Evolutionary conservation across 805 yeast species (phyloP), one percentile per base, ranked within the genome.

Genomic region (Starmerella ratchasimensis): DNA sequence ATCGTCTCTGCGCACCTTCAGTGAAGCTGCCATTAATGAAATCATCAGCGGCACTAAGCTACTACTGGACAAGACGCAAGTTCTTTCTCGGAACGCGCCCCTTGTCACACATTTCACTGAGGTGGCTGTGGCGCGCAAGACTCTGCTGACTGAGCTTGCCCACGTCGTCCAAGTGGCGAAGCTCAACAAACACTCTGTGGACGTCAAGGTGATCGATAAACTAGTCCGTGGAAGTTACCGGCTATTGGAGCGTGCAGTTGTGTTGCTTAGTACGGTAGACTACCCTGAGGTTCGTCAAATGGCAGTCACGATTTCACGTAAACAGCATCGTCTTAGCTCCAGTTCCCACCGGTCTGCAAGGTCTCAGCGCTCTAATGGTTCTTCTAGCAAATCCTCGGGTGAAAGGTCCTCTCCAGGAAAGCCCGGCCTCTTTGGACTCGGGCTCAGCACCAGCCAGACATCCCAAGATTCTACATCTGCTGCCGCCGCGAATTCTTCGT

Each of bases 111-210:
- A 47, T 26, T 46, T 54, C 4, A 57, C 53, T 20, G 39, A 51
- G 5, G 49, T 61, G 16, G 47, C 57, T 13, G 50, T 49, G 22
- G 49, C 57, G 37, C 48, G 67, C 33, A 59, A 59, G 43, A 45
- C 53, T 15, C 48, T 62, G 31, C 54, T 62, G 25, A 57, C 62
- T 2, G 64, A 62, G 38, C 53, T 62, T 20, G 63, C 65, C 7
- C 57, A 52, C 28, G 46, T 62, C 25, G 63, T 62, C 13, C 53
- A 59, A 6, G 46, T 52, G 33, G 65, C 64, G 15, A 56, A 58
- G 39, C 50, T 51, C 41, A 47, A 57, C 44, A 45, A 51, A 28
- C 47, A 50, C 42, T 45, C 56, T 21, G 45, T 54, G 28, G 57
- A 52, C 37, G 53, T 51, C 31, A 41, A 42, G 10, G 47, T 54